Base-by-base conservation (phyloP, 768 basidiomycete genomes). In the Plicaturopsis crispa region DNA sequence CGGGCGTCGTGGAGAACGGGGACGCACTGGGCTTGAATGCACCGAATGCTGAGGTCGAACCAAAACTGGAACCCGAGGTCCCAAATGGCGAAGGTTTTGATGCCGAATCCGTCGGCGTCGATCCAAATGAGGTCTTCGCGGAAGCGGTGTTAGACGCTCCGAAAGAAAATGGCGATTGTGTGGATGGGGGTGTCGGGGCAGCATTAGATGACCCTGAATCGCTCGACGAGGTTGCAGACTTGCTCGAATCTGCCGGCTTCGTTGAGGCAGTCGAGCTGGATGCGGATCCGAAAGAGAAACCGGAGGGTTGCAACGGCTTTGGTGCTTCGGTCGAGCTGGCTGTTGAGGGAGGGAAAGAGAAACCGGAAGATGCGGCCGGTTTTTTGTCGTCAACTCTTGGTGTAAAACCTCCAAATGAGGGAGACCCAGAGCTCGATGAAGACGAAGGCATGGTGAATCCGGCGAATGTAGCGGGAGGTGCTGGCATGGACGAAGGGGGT, bases 401-500 rank as follows among this genome's bases (percentile, higher is more conserved):
- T 2, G 46, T 35, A 38, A 52, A 53, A 14, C 49, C 51, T 30
- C 40, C 43, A 19, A n/a, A n/a, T n/a, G n/a, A n/a, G n/a, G n/a
- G n/a, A n/a, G n/a, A n/a, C n/a, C n/a, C n/a, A n/a, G n/a, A n/a
- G n/a, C n/a, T n/a, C n/a, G n/a, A n/a, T 4, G 45, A 17, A 22
- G 47, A 48, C 5, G 45, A 33, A 17, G 56, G 43, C 16, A 49
- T 48, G 21, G 35, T 47, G 39, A 69, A 62, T 5, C 60, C 61
- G 30, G 55, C 16, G 38, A 70, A 72, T 36, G 54, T 47, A 12
- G 54, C 24, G 1, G 69, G 66, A 23, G 67, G 62, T 23, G 63
- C 59, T 14, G 71, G 60, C 52, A 61, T 61, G 8, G 52, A 22
- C 20, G 48, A 13, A 6, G 45, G 18, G 2, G 47, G 23, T 14